phyloP scores from a whole-genome alignment of 179 eudicot genomes.

The Gypsophila paniculata region DNA sequence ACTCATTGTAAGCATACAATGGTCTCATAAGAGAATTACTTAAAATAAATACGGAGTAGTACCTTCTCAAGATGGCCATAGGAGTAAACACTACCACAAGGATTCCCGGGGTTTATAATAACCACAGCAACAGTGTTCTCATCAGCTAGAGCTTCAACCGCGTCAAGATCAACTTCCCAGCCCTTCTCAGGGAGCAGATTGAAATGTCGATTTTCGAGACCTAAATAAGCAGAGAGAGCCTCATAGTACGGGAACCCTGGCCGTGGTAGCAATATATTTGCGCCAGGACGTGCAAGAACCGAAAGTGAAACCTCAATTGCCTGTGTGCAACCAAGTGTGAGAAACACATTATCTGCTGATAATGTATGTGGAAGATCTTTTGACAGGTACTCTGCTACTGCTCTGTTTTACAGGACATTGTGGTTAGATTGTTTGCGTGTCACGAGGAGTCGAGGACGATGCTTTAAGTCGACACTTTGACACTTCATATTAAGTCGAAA shows the following conservation, averaged over 20 bases:
- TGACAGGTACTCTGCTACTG: constrained; percentile 60
- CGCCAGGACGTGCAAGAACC: constrained; percentile 45
- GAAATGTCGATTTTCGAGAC: constrained; percentile 49
- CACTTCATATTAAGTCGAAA: too few relatives aligned
- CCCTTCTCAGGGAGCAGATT: constrained; percentile 55
- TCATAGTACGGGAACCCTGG: constrained; percentile 66
- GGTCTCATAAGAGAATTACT: too few relatives aligned
- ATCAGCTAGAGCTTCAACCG: constrained; percentile 47
- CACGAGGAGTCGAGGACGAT: too few relatives aligned
- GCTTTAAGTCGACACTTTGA: too few relatives aligned
- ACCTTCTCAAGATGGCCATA: constrained; percentile 51
- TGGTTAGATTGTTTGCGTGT: not conserved
- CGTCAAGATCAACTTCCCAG: constrained; percentile 66
- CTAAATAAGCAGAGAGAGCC: constrained; percentile 30
- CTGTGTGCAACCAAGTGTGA: constrained; percentile 56
- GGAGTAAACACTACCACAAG: constrained; percentile 65
- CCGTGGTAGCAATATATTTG: constrained; percentile 59
- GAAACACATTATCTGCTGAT: constrained; percentile 54
- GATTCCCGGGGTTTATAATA: constrained; percentile 72
- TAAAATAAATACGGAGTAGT: not conserved
- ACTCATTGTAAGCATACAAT: too few relatives aligned
- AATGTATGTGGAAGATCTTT: constrained; percentile 52
- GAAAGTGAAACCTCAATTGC: constrained; percentile 47
- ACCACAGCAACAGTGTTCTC: constrained; percentile 63
- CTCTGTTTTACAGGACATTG: constrained; percentile 31